Evolutionary conservation across 331 rosid genomes (phyloP), one percentile per base, ranked within the genome.

Genomic region (Phaseolus coccineus): DNA sequence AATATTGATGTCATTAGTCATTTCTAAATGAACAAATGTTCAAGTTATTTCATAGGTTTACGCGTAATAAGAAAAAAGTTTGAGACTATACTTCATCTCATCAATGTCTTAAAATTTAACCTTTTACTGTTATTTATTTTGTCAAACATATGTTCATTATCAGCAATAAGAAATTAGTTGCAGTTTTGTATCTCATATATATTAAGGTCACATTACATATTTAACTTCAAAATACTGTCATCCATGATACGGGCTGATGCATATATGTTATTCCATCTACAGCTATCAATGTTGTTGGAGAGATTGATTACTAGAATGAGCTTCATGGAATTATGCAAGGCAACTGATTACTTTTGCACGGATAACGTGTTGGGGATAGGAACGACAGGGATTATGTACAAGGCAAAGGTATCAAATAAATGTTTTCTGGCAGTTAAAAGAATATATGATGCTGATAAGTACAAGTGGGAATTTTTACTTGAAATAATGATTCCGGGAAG

Each of bases 341-440:
- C 84, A 72, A 81, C 89, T 0, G 40, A 71, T 74, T 77, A 66
- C 75, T 86, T 86, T 57, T 47, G 62, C 56, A 1, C 28, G 37
- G 74, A 64, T 25, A 73, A 67, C 52, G 77, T 77, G 4, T 22
- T 87, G 58, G 90, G 88, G 42, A 4, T 79, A 13, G 90, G 90
- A 73, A 82, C 52, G 22, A 76, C 51, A 11, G 88, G 90, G 80
- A 84, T 82, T 14, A 77, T 82, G 80, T 87, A 79, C 80, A 87
- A 72, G 82, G 88, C 88, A 28, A 73, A 69, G 50, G 70, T 76
- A 19, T 63, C 76, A 44, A 82, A 76, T 25, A 84, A 82, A 8
- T 56, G 73, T 65, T 72, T 47, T 15, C 46, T 76, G 12, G 87
- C 90, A 2, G 86, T 84, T 0, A 84, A 82, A 76, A 87, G 83